phyloP scores from a whole-genome alignment of 1,139 yeast genomes.

The Protomyces pachydermus region DNA sequence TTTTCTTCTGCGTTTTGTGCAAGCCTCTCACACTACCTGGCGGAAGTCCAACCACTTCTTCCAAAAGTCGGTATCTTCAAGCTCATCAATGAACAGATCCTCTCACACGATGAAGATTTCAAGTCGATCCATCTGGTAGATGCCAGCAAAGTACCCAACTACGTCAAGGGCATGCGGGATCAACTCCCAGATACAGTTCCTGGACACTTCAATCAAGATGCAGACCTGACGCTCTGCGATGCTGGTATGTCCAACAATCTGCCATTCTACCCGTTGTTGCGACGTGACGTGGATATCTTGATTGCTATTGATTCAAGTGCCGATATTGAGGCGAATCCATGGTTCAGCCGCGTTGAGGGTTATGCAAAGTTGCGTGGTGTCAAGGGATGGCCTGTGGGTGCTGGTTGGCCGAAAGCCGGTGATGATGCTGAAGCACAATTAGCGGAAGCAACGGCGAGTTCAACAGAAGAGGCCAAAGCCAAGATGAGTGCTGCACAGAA shows the following conservation, averaged over 20 bases:
- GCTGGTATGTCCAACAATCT: conserved; percentile 36
- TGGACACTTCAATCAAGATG: conserved; percentile 14
- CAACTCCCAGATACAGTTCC: conserved; percentile 31
- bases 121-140: conserved; percentile 33
- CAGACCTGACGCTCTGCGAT: conserved; percentile 33
- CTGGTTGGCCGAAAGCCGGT: conserved; percentile 29
- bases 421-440: conserved; percentile 1
- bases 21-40: conserved; percentile 33
- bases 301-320: conserved; percentile 35
- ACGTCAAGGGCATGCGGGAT: conserved; percentile 30
- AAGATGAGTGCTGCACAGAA: neutral
- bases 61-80: conserved; percentile 24
- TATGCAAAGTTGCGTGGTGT: conserved; percentile 33
- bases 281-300: conserved; percentile 34
- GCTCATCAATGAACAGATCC: conserved; percentile 29
- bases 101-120: conserved; percentile 32
- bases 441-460: neutral
- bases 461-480: neutral
- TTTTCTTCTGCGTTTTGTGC: conserved; percentile 36
- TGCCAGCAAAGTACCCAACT: conserved; percentile 34
- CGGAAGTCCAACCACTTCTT: conserved; percentile 32
- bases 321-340: conserved; percentile 32
- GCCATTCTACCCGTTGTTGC: conserved; percentile 34
- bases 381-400: conserved; percentile 34
- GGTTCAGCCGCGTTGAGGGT: conserved; percentile 34